These are phyloP conservation scores for Cucurbita ficifolia DNA, from an alignment of 306 rosid species.

Conservation along the genomic window DNA sequence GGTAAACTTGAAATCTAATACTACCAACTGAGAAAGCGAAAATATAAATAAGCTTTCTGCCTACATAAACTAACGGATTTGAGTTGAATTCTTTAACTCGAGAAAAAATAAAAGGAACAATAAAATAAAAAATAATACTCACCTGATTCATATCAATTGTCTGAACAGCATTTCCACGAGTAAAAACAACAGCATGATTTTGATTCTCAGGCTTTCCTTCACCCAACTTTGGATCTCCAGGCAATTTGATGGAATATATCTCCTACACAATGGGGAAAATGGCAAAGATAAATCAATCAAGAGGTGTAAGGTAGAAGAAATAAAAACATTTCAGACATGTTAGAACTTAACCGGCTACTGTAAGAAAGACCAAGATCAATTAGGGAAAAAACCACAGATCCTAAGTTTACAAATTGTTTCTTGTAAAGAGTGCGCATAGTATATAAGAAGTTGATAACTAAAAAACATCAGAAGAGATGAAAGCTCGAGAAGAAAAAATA, in stretches of 20 bases:
- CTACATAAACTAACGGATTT: neutral
- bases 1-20: neutral
- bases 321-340: neutral
- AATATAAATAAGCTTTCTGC: neutral
- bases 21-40: neutral
- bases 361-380: too few relatives aligned
- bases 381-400: too few relatives aligned
- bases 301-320: neutral
- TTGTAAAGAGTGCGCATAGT: too few relatives aligned
- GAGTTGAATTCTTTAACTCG: neutral
- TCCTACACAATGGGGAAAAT: conserved; percentile 28
- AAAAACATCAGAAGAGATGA: neutral
- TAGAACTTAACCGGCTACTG: too few relatives aligned
- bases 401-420: too few relatives aligned
- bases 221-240: conserved; percentile 78
- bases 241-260: conserved; percentile 70
- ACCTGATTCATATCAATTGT: conserved; percentile 98
- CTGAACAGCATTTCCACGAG: conserved; percentile 93
- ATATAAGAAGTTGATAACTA: too few relatives aligned
- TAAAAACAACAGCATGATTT: conserved; percentile 80
- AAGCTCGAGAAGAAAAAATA: neutral
- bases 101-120: neutral
- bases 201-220: conserved; percentile 96
- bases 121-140: neutral
- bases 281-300: neutral